A percentile compares a stretch with the other conserved stretches of the same genome.
phyloP scores from a whole-genome alignment of 257 asterid species.

The Ajuga chamaepitys region DNA sequence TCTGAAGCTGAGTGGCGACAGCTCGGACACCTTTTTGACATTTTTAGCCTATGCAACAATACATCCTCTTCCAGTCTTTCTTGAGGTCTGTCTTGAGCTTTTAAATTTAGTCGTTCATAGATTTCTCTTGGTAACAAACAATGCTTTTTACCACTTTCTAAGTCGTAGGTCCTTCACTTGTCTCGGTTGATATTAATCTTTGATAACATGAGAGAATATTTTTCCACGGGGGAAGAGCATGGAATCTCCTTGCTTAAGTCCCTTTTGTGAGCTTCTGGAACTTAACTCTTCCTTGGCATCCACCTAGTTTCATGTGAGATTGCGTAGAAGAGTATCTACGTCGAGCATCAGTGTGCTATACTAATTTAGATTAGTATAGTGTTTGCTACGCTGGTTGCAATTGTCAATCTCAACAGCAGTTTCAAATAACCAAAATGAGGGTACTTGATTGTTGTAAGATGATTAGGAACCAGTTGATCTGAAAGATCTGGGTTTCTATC shows the following conservation, averaged over 20 bases:
- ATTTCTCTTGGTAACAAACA: neutral
- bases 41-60: too few relatives aligned
- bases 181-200: neutral
- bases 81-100: too few relatives aligned
- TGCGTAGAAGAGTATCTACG: neutral
- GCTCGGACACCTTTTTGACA: neutral
- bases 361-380: too few relatives aligned
- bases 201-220: neutral
- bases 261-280: neutral
- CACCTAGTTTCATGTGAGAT: neutral
- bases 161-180: neutral
- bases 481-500: too few relatives aligned
- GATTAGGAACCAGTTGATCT: too few relatives aligned
- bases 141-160: neutral
- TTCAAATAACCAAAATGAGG: too few relatives aligned
- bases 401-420: too few relatives aligned
- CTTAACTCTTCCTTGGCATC: neutral
- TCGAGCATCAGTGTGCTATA: neutral
- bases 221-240: neutral
- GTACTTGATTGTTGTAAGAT: too few relatives aligned
- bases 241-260: neutral
- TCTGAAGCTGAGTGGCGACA: neutral
- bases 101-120: too few relatives aligned
- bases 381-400: too few relatives aligned
- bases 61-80: too few relatives aligned